Evolutionary conservation across 306 rosid species (phyloP).

Genomic region (Rosa multiflora): DNA sequence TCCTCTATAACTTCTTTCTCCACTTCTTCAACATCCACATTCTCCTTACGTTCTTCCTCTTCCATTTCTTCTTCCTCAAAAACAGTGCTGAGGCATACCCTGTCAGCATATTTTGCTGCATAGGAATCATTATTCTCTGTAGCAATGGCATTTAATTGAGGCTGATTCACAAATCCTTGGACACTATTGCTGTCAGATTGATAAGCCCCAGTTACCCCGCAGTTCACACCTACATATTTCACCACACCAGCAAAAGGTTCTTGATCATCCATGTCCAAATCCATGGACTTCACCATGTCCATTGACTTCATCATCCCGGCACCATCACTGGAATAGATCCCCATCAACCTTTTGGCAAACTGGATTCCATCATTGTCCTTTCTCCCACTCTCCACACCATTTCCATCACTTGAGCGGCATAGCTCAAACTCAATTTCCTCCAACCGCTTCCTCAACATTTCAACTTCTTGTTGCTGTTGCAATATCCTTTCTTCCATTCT

Average conservation of each 20-base stretch:
- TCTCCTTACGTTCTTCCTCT: slow-evolving; percentile 45
- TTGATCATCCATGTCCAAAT: slow-evolving; percentile 94
- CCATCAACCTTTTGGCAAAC: slow-evolving; percentile 61
- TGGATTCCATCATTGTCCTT: slow-evolving; percentile 67
- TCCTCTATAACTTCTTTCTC: slow-evolving; percentile 90
- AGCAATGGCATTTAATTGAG: slow-evolving; percentile 29
- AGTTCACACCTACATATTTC: slow-evolving; percentile 35
- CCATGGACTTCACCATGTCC: slow-evolving; percentile 98
- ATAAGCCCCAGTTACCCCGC: slow-evolving; percentile 30
- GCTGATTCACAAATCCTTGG: slow-evolving; percentile 38
- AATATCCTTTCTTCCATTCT: slow-evolving; percentile 89
- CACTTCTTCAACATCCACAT: slow-evolving; percentile 59
- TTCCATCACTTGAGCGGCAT: slow-evolving; percentile 41
- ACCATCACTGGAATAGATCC: slow-evolving; percentile 65
- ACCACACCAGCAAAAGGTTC: slow-evolving; percentile 60
- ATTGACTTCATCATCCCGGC: slow-evolving; percentile 73
- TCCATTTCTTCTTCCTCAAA: slow-evolving; percentile 80
- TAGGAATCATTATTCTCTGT: slow-evolving; percentile 33
- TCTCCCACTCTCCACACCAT: slow-evolving; percentile 29
- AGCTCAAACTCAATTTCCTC: slow-evolving; percentile 86
- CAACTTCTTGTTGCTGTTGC: slow-evolving; percentile 93
- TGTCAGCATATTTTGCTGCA: slow-evolving; percentile 53
- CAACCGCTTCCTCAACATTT: slow-evolving; percentile 69
- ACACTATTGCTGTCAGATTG: slow-evolving; percentile 32
- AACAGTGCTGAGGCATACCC: slow-evolving; percentile 70